A percentile compares a stretch with the other conserved stretches of the same genome.
phyloP scores from a whole-genome alignment of 768 basidiomycete species.

The Epithele typhae region DNA sequence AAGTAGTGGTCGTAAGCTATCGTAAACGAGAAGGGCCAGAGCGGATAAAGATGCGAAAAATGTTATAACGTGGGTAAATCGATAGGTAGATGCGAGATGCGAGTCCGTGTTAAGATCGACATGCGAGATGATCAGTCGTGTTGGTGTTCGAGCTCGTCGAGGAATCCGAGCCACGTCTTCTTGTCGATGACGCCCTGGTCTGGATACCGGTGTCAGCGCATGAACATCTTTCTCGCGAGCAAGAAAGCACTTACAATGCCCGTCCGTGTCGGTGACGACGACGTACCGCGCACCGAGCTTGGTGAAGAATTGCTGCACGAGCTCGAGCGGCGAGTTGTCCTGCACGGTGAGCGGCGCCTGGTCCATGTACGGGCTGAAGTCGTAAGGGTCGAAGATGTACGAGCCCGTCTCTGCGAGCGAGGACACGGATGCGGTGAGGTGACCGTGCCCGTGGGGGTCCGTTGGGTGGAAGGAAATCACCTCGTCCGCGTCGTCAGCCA shows the following conservation, averaged over 20 bases:
- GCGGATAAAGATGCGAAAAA: too few species aligned
- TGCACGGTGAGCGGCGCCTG: slow-evolving; percentile 89
- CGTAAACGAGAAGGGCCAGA: not conserved
- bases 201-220: slow-evolving; percentile 23
- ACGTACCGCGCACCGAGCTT: slow-evolving; percentile 93
- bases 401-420: slow-evolving; percentile 46
- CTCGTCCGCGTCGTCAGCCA: slow-evolving; percentile 69
- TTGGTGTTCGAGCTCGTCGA: slow-evolving; percentile 61
- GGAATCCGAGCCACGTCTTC: slow-evolving; percentile 89
- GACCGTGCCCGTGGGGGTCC: slow-evolving; percentile 31
- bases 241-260: slow-evolving; percentile 56
- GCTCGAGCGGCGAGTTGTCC: slow-evolving; percentile 82
- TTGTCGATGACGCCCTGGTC: slow-evolving; percentile 93
- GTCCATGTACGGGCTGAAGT: slow-evolving; percentile 90
- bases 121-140: not conserved
- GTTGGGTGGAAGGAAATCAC: slow-evolving; percentile 60
- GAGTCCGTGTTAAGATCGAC: too few species aligned
- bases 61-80: too few species aligned
- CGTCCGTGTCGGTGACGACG: slow-evolving; percentile 76
- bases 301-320: slow-evolving; percentile 90
- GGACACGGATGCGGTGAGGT: slow-evolving; percentile 54
- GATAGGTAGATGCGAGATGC: too few species aligned
- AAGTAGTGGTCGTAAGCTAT: not conserved
- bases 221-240: not conserved
- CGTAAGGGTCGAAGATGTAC: slow-evolving; percentile 50